phyloP scores from a whole-genome alignment of 176 grass and related monocot species.

The Rhynchospora pubera region DNA sequence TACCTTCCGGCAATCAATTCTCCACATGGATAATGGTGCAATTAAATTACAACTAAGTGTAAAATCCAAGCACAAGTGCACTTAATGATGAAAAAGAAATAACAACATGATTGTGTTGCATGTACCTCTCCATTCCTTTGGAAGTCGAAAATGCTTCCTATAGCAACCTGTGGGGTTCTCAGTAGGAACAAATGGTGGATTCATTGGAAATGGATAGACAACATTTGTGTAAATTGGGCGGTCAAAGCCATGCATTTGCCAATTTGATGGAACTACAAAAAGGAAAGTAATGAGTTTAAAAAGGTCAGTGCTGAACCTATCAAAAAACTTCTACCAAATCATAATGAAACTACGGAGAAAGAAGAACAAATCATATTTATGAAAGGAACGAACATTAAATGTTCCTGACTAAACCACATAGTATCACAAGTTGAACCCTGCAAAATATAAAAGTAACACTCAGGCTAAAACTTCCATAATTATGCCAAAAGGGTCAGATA shows the following conservation, averaged over 20 bases:
- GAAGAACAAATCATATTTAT: neutral
- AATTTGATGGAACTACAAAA: constrained; percentile 82
- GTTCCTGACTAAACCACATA: neutral
- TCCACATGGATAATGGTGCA: neutral
- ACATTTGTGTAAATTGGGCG: constrained; percentile 76
- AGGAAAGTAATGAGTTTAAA: neutral
- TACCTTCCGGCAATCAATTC: neutral
- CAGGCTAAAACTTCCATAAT: neutral
- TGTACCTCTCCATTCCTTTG: constrained; percentile 89
- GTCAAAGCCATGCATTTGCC: constrained; percentile 97
- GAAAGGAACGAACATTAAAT: neutral
- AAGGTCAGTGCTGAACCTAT: neutral
- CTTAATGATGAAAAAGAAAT: neutral
- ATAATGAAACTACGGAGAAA: neutral
- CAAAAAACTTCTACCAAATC: neutral
- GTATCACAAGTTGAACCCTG: neutral
- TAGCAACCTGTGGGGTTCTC: constrained; percentile 97
- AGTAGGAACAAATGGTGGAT: constrained; percentile 71
- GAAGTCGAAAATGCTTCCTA: constrained; percentile 68
- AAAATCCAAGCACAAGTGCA: neutral
- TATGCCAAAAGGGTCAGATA: neutral
- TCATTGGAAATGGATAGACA: constrained; percentile 69
- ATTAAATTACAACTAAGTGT: neutral
- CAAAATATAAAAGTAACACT: neutral
- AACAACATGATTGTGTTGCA: neutral